A percentile compares a stretch with the other conserved stretches of the same genome.
Evolutionary conservation across 768 basidiomycete genomes (phyloP).

Genomic region (Pulveroboletus ravenelii): DNA sequence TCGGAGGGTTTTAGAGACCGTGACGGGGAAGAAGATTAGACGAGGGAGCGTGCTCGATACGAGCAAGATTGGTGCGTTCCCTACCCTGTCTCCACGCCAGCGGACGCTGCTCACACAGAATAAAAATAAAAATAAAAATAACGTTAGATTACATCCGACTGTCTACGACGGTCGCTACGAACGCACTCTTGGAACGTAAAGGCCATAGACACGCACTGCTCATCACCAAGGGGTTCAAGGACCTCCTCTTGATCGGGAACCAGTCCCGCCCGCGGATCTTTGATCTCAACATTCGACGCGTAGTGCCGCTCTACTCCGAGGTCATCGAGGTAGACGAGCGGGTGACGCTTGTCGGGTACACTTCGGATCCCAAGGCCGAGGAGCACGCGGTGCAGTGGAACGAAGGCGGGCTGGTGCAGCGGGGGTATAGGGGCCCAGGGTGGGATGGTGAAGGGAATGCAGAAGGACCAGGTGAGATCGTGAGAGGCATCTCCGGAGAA

Average conservation of each 20-base stretch:
- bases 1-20: constrained; percentile 74
- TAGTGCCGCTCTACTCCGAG: constrained; percentile 68
- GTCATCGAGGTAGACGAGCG: constrained; percentile 76
- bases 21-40: constrained; percentile 63
- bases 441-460: constrained; percentile 69
- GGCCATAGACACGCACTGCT: constrained; percentile 88
- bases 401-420: constrained; percentile 57
- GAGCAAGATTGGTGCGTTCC: constrained; percentile 65
- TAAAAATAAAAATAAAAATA: too few relatives aligned
- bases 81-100: too few relatives aligned
- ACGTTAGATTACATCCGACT: constrained; percentile 79
- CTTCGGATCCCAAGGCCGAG: constrained; percentile 80
- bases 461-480: constrained; percentile 77
- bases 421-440: constrained; percentile 72
- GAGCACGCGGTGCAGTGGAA: constrained; percentile 75
- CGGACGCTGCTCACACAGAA: too few relatives aligned
- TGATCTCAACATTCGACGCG: constrained; percentile 83
- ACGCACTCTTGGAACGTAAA: constrained; percentile 91
- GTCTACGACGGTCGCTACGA: constrained; percentile 94
- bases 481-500: constrained; percentile 81
- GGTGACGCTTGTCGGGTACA: constrained; percentile 90
- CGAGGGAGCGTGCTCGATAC: constrained; percentile 66
- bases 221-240: constrained; percentile 88
- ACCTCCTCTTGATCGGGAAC: constrained; percentile 89
- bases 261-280: constrained; percentile 94